These are phyloP conservation scores for Metschnikowia matae DNA, from an alignment of 805 yeast species.

Conservation along the genomic window DNA sequence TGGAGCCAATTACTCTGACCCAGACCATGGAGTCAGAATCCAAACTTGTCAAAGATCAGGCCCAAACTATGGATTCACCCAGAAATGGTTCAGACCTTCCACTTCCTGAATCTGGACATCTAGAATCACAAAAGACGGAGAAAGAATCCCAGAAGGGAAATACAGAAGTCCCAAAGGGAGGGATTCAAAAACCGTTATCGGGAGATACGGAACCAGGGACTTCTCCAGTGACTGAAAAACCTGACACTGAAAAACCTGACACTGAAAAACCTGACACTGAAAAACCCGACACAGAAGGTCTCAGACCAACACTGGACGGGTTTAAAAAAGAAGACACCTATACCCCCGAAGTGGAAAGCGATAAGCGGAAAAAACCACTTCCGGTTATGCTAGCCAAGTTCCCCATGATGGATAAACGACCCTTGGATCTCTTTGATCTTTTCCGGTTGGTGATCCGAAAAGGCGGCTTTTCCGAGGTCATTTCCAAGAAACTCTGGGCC, in stretches of 20 bases:
- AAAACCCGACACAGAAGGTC: background rate
- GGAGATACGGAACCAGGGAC: too few species aligned
- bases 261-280: too few species aligned
- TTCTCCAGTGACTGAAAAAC: too few species aligned
- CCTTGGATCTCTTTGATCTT: constrained; percentile 60
- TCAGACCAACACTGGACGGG: background rate
- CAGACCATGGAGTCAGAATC: background rate
- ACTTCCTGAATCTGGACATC: too few species aligned
- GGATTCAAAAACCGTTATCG: too few species aligned
- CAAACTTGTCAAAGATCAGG: too few species aligned
- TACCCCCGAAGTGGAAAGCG: background rate
- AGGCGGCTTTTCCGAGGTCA: constrained; percentile 68
- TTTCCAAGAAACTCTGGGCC: constrained; percentile 70
- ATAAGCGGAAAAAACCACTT: constrained; percentile 7
- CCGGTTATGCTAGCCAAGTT: constrained; percentile 37
- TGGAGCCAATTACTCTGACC: background rate
- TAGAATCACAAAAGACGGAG: too few species aligned
- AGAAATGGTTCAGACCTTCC: too few species aligned
- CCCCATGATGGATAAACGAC: constrained; percentile 65
- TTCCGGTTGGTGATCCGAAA: constrained; percentile 53
- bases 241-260: background rate
- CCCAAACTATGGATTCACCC: too few species aligned
- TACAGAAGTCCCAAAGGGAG: too few species aligned
- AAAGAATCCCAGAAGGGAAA: too few species aligned
- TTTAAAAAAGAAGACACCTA: background rate